These are phyloP conservation scores for Dysphania ambrosioides DNA, from an alignment of 148 eudicot genomes.

Conservation along the genomic window DNA sequence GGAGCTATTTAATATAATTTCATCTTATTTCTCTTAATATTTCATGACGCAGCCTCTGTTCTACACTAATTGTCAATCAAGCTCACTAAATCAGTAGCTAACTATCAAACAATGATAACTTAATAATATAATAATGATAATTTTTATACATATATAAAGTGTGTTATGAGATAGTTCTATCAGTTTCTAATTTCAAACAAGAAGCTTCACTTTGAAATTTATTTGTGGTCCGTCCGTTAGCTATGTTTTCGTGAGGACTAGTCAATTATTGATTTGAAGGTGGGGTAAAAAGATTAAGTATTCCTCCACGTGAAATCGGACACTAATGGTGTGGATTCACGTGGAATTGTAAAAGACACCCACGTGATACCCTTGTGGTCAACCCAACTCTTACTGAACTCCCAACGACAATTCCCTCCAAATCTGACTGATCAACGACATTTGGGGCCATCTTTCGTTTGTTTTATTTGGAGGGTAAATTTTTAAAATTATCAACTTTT, in stretches of 20 bases:
- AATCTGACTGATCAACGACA: neutral
- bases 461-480: no score
- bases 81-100: no score
- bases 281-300: conserved; percentile 10
- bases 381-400: neutral
- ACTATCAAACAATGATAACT: no score
- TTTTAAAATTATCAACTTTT: no score
- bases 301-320: conserved; percentile 29
- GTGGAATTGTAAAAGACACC: conserved; percentile 6
- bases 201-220: neutral
- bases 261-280: conserved; percentile 11
- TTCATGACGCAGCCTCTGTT: no score
- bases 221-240: conserved; percentile 8
- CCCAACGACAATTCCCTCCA: neutral
- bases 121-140: no score
- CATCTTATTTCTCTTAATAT: no score
- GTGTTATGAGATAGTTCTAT: no score
- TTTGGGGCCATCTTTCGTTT: neutral
- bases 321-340: conserved; percentile 24
- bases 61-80: no score
- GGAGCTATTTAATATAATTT: no score
- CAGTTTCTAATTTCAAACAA: neutral
- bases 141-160: no score
- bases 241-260: conserved; percentile 7
- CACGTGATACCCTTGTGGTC: conserved; percentile 26